Base-by-base conservation (phyloP, 352 stramenopile genomes). In the Phytophthora fragariaefolia region DNA sequence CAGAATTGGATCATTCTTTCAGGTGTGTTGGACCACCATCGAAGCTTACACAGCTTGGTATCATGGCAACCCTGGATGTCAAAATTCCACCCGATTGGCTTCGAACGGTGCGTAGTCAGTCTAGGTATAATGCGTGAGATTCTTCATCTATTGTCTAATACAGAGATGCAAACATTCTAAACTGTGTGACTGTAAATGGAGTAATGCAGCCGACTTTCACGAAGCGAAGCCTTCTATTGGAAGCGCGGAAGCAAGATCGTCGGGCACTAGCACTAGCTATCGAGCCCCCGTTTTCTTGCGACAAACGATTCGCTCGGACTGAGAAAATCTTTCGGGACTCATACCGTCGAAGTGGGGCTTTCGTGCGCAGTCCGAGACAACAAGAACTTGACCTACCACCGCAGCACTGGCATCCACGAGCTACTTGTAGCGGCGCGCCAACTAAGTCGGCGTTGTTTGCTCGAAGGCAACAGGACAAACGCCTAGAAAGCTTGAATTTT, bases 1-100 rank as follows among this genome's bases (percentile, higher is more conserved):
- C 17, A 18, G 24, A 42, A 17, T 18, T 64, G n/a, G n/a, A n/a
- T n/a, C n/a, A n/a, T n/a, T n/a, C n/a, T 4, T 36, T 12, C 10
- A 36, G 20, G 36, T 13, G 36, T n/a, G 36, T 13, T 6, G 36
- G n/a, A 49, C 6, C 10, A 45, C 32, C 13, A 49, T 10, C 27
- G 47, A 17, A n/a, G 17, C 43, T 32, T 13, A 8, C 26, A 6
- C 6, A 51, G 22, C 26, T 48, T 32, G 9, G 8, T 22, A 53
- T 34, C n/a, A 81, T 81, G 73, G 40, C 73, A 24, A 55, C 71
- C 2, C 15, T 64, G 6, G 70, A 71, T 40, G 52, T 85, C 49
- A 79, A 76, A 70, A 81, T 89, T 43, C 82, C 80, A 9, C 70
- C 77, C 18, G 74, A 91, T 26, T 91, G 82, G 82, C 66, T 87